phyloP scores from a whole-genome alignment of 2,329 filamentous ascomycete species.

The Talaromyces verruculosus region DNA sequence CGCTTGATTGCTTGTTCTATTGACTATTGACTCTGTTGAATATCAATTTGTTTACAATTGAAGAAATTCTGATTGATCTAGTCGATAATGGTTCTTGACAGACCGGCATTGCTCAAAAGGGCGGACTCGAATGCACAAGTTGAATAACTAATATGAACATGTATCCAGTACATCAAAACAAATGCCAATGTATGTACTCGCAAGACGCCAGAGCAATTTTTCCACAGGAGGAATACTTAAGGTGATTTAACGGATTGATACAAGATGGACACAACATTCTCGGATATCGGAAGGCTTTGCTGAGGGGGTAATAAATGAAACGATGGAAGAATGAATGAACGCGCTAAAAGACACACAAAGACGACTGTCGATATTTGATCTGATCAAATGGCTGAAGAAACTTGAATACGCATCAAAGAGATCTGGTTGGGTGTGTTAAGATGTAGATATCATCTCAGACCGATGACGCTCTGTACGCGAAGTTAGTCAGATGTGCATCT shows the following conservation, averaged over 20 bases:
- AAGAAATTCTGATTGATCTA: not conserved
- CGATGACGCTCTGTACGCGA: slow-evolving; percentile 70
- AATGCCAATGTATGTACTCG: slow-evolving; percentile 17
- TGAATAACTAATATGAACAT: slow-evolving; percentile 5
- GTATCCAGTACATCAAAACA: slow-evolving; percentile 8
- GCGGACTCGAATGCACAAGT: not conserved
- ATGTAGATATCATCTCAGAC: slow-evolving; percentile 56
- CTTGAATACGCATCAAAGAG: slow-evolving; percentile 6
- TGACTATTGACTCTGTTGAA: not conserved
- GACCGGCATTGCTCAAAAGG: not conserved
- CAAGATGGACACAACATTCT: slow-evolving; percentile 15
- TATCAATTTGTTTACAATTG: not conserved
- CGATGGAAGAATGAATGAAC: slow-evolving; percentile 4
- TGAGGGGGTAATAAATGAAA: slow-evolving; percentile 4
- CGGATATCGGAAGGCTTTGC: slow-evolving; percentile 11
- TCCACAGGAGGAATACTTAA: not conserved
- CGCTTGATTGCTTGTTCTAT: not conserved
- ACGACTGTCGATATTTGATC: slow-evolving; percentile 1
- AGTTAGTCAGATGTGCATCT: slow-evolving; percentile 25
- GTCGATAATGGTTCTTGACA: not conserved
- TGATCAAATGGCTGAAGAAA: slow-evolving; percentile 24
- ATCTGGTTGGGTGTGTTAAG: not conserved
- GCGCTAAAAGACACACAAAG: slow-evolving; percentile 9
- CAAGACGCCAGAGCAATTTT: slow-evolving; percentile 25
- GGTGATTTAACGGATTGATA: not conserved